Percentiles rank a stretch among this genome's conserved stretches.
Evolutionary conservation across 306 rosid species (phyloP).

Genomic region (Sicyos edulis): DNA sequence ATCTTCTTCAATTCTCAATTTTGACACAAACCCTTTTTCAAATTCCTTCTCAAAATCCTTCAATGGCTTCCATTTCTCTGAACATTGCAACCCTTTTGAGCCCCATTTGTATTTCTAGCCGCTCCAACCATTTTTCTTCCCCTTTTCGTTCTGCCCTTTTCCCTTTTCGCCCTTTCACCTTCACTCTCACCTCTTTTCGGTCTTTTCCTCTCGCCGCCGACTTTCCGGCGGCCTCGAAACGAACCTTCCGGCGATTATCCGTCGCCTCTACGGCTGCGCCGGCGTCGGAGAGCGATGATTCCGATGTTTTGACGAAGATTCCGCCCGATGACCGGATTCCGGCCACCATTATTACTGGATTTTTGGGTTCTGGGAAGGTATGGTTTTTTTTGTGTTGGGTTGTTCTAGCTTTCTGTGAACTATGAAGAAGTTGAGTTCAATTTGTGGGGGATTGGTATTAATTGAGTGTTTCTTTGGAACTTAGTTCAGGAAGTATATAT

Average conservation of each 20-base stretch:
- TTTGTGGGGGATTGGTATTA: neutral
- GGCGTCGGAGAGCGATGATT: slow-evolving; percentile 45
- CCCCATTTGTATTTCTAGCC: slow-evolving; percentile 30
- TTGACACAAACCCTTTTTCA: slow-evolving; percentile 6
- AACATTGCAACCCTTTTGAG: slow-evolving; percentile 43
- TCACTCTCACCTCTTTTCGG: slow-evolving; percentile 26
- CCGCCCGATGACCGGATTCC: slow-evolving; percentile 75
- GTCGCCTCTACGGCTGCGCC: slow-evolving; percentile 47
- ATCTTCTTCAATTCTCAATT: neutral
- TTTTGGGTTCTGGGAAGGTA: slow-evolving; percentile 96
- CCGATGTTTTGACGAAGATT: slow-evolving; percentile 53
- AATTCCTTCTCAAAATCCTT: neutral
- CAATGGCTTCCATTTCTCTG: slow-evolving; percentile 47
- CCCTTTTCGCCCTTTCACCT: slow-evolving; percentile 24
- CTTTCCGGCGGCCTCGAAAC: slow-evolving; percentile 27
- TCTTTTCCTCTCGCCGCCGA: slow-evolving; percentile 21
- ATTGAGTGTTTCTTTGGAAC: neutral
- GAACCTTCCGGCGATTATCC: slow-evolving; percentile 37
- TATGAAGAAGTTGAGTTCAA: neutral
- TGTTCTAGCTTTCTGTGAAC: neutral
- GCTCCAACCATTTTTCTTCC: slow-evolving; percentile 29
- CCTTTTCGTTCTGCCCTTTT: slow-evolving; percentile 31
- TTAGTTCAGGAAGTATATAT: neutral
- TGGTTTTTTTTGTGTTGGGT: neutral
- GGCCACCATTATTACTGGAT: slow-evolving; percentile 90